These are phyloP conservation scores for Leptographium radiaticola DNA, from an alignment of 2,329 filamentous ascomycete species.

Conservation along the genomic window DNA sequence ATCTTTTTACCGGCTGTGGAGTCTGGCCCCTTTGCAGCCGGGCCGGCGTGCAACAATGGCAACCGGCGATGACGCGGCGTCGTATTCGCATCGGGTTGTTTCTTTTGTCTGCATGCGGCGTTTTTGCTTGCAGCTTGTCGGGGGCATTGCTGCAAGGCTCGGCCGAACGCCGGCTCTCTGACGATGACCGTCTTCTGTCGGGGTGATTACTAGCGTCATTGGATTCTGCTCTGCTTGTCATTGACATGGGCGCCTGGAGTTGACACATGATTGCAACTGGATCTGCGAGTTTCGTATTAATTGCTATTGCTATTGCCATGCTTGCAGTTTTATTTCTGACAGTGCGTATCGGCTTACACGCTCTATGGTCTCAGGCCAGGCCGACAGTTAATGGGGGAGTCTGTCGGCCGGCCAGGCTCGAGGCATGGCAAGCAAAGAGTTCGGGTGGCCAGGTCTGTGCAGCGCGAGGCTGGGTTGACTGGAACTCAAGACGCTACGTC, in stretches of 20 bases:
- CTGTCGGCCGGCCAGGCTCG: not conserved
- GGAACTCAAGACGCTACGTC: too few species aligned
- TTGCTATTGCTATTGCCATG: not conserved
- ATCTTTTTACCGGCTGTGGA: too few species aligned
- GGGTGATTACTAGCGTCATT: slow-evolving; percentile 3
- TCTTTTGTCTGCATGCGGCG: not conserved
- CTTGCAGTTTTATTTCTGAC: not conserved
- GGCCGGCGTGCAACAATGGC: not conserved
- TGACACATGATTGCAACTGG: slow-evolving; percentile 2
- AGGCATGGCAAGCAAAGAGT: not conserved
- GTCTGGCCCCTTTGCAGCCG: not conserved
- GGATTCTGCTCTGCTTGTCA: slow-evolving; percentile 3
- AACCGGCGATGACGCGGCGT: not conserved
- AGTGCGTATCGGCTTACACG: not conserved
- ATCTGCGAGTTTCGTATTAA: not conserved
- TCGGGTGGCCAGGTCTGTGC: not conserved
- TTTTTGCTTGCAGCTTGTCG: not conserved
- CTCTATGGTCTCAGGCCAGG: not conserved
- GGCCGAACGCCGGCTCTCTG: not conserved
- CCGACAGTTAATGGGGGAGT: not conserved
- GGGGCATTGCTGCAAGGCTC: not conserved
- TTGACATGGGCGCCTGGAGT: slow-evolving; percentile 7
- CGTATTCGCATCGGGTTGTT: not conserved
- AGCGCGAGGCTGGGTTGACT: not conserved
- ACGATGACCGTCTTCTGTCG: not conserved